Evolutionary conservation across 1,139 yeast species (phyloP).

Genomic region (Diutina siamensis): DNA sequence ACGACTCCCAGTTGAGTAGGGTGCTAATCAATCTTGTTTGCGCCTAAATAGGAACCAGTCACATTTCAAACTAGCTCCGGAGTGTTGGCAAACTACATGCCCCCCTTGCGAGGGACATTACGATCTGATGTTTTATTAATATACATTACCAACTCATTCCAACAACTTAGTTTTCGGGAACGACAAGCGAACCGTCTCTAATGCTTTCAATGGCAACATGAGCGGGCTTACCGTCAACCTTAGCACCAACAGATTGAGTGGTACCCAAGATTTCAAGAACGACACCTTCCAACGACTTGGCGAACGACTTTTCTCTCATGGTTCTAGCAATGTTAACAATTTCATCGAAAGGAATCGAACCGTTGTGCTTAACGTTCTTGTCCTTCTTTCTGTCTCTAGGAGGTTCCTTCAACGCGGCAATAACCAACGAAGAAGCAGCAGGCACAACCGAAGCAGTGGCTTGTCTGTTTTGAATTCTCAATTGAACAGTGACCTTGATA

Average conservation of each 20-base stretch:
- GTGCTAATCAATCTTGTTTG: constrained; percentile 61
- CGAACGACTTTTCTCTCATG: constrained; percentile 96
- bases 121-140: constrained; percentile 3
- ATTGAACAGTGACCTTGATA: constrained; percentile 97
- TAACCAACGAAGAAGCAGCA: constrained; percentile 97
- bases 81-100: constrained; percentile 75
- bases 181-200: constrained; percentile 96
- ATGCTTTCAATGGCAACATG: constrained; percentile 97
- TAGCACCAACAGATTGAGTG: constrained; percentile 98
- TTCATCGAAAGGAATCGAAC: constrained; percentile 97
- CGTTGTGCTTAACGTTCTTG: constrained; percentile 98
- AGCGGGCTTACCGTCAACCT: constrained; percentile 99
- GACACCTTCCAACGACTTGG: constrained; percentile 94
- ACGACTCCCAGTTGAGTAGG: background rate
- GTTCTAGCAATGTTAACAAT: constrained; percentile 95
- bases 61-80: constrained; percentile 66
- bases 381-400: constrained; percentile 99
- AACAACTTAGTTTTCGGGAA: constrained; percentile 63
- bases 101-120: background rate
- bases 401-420: constrained; percentile 98
- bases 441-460: constrained; percentile 99
- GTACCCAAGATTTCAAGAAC: constrained; percentile 99
- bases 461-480: constrained; percentile 99
- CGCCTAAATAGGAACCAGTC: constrained; percentile 91
- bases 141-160: background rate